Conservation (phyloP, 352 stramenopile species). For the Pythium diclinum region DNA sequence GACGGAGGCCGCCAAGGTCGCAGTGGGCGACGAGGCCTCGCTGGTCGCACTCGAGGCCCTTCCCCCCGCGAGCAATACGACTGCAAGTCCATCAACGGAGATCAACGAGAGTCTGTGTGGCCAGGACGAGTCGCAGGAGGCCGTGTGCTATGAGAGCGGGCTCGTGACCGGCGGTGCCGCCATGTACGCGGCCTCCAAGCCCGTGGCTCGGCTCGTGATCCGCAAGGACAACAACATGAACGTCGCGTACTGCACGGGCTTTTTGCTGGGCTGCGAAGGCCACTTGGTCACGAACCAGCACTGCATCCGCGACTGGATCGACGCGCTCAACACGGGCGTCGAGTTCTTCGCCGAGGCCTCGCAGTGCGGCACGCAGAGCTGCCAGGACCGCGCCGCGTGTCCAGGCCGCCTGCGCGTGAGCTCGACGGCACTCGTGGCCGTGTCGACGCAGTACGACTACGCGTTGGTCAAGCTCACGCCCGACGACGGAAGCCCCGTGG, state of each 20-base stretch:
- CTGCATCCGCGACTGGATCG: slow-evolving; percentile 56
- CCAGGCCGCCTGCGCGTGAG: slow-evolving; percentile 35
- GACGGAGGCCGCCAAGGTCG: slow-evolving; percentile 28
- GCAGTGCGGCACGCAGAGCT: slow-evolving; percentile 34
- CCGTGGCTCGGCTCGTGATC: slow-evolving; percentile 64
- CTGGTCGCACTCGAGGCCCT: slow-evolving; percentile 10
- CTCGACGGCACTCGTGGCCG: slow-evolving; percentile 36
- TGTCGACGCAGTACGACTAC: slow-evolving; percentile 44
- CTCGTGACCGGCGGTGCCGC: slow-evolving; percentile 24
- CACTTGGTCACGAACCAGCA: slow-evolving; percentile 82
- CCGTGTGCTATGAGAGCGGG: slow-evolving; percentile 45
- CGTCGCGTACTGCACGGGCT: slow-evolving; percentile 70
- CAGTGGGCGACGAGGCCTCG: slow-evolving; percentile 15
- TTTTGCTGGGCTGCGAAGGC: slow-evolving; percentile 66
- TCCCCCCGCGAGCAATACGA: background rate
- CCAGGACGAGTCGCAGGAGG: slow-evolving; percentile 61
- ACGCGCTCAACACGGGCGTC: slow-evolving; percentile 63
- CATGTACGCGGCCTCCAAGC: slow-evolving; percentile 45
- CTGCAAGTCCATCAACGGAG: slow-evolving; percentile 8
- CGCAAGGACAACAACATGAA: slow-evolving; percentile 57
- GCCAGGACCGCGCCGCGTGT: slow-evolving; percentile 41
- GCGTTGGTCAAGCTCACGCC: slow-evolving; percentile 37
- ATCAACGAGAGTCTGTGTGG: slow-evolving; percentile 70
- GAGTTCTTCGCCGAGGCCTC: slow-evolving; percentile 65
- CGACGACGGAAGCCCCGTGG: slow-evolving; percentile 18